Conservation (phyloP, 2,329 filamentous ascomycete genomes). For the Penicillium sp. region DNA sequence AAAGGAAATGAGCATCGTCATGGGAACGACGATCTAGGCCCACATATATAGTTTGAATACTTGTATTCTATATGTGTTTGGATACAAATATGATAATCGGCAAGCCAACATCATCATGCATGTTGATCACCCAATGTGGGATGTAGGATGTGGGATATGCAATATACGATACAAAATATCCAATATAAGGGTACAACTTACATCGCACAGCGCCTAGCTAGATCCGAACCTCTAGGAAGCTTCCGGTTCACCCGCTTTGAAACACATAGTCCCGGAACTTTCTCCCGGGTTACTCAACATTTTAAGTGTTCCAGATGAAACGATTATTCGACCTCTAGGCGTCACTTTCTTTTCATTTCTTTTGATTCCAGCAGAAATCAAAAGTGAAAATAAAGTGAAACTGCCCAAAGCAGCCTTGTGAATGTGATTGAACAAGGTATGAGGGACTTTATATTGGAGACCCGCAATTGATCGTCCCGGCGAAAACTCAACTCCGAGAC, state of each 20-base stretch:
- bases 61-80: constrained; percentile 9
- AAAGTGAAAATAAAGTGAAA: not conserved
- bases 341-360: not conserved
- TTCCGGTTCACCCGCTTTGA: not conserved
- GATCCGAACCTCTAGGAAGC: no score
- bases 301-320: not conserved
- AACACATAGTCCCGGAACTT: not conserved
- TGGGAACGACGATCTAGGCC: constrained; percentile 25
- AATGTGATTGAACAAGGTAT: constrained; percentile 4
- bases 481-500: constrained; percentile 2
- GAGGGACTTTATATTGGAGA: constrained; percentile 5
- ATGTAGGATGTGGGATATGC: not conserved
- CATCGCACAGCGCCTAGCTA: no score
- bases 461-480: constrained; percentile 9
- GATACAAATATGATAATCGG: not conserved
- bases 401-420: not conserved
- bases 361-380: no score
- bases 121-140: not conserved
- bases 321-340: not conserved
- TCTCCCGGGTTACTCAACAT: not conserved
- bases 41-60: constrained; percentile 17
- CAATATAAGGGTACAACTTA: not conserved
- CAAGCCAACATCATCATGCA: constrained; percentile 12
- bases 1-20: constrained; percentile 25
- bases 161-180: not conserved